A percentile compares a stretch with the other conserved stretches of the same genome.
phyloP scores from a whole-genome alignment of 2,329 filamentous ascomycete genomes.

The Fusarium multiceps region DNA sequence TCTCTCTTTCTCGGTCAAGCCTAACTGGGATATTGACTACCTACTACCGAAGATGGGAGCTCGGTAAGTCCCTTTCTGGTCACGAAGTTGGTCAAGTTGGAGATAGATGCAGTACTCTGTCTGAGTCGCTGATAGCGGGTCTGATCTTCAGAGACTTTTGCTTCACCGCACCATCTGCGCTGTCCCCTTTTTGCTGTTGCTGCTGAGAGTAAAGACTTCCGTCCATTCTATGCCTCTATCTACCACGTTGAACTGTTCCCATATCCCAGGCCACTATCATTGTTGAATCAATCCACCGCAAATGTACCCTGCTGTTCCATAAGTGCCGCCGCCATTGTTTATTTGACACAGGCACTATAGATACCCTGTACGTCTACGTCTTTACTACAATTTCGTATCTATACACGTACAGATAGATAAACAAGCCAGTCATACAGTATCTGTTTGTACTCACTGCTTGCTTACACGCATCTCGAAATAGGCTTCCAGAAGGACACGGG shows the following conservation, averaged over 20 bases:
- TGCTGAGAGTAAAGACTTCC: conserved; percentile 6
- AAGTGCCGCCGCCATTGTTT: conserved; percentile 12
- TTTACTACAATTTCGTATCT: conserved; percentile 2
- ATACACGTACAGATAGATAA: too few relatives aligned
- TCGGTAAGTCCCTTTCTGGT: conserved; percentile 26
- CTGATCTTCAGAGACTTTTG: conserved; percentile 10
- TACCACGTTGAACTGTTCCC: not conserved
- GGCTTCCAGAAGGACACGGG: conserved; percentile 25
- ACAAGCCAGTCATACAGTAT: not conserved
- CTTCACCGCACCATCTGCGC: conserved; percentile 25
- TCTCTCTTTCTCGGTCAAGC: conserved; percentile 28
- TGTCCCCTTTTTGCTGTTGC: not conserved
- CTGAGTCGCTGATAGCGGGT: conserved; percentile 31
- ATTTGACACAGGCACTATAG: conserved; percentile 11
- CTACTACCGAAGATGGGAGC: conserved; percentile 9
- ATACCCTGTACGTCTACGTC: not conserved
- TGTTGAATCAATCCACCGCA: not conserved
- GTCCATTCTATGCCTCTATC: not conserved
- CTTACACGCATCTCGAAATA: conserved; percentile 1
- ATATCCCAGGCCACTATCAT: not conserved
- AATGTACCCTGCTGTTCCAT: not conserved
- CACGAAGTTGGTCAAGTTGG: conserved; percentile 25
- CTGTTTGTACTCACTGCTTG: not conserved
- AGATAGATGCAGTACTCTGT: not conserved
- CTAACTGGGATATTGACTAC: conserved; percentile 22